Percentiles rank a stretch among this genome's conserved stretches.
Conservation (phyloP, 768 basidiomycete genomes). For the Epithele typhae region DNA sequence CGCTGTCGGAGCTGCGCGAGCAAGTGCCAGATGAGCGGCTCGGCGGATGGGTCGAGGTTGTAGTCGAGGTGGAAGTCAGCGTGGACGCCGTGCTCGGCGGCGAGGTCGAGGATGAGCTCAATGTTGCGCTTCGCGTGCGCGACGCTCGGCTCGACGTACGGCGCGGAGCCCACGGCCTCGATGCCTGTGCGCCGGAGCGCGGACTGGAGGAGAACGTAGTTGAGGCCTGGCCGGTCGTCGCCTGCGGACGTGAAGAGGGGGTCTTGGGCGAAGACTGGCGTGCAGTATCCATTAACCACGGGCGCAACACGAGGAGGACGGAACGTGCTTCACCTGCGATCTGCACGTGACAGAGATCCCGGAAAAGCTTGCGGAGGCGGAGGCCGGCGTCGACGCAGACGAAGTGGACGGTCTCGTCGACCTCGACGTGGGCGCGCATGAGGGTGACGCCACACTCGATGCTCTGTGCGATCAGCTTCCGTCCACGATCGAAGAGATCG, state of each 20-base stretch:
- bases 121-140: constrained; percentile 51
- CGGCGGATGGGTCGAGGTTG: constrained; percentile 46
- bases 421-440: constrained; percentile 68
- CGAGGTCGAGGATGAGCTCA: constrained; percentile 45
- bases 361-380: constrained; percentile 41
- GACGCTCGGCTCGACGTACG: constrained; percentile 53
- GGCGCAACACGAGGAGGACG: neutral
- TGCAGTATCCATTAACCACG: neutral
- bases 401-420: constrained; percentile 50
- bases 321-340: constrained; percentile 41
- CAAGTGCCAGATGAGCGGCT: constrained; percentile 55
- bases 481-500: constrained; percentile 50
- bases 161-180: constrained; percentile 57
- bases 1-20: constrained; percentile 36
- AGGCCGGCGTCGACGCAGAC: constrained; percentile 51
- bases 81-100: constrained; percentile 34
- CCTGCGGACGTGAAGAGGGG: constrained; percentile 39
- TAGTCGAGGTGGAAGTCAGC: constrained; percentile 69
- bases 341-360: constrained; percentile 48
- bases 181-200: constrained; percentile 40
- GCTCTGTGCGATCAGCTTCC: constrained; percentile 51
- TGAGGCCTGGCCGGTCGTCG: constrained; percentile 35
- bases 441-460: constrained; percentile 58
- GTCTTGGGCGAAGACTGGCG: constrained; percentile 58
- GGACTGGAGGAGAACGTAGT: constrained; percentile 40